Base-by-base conservation (phyloP, 371 early-diverging fungal species). In the Mortierella sp. region DNA sequence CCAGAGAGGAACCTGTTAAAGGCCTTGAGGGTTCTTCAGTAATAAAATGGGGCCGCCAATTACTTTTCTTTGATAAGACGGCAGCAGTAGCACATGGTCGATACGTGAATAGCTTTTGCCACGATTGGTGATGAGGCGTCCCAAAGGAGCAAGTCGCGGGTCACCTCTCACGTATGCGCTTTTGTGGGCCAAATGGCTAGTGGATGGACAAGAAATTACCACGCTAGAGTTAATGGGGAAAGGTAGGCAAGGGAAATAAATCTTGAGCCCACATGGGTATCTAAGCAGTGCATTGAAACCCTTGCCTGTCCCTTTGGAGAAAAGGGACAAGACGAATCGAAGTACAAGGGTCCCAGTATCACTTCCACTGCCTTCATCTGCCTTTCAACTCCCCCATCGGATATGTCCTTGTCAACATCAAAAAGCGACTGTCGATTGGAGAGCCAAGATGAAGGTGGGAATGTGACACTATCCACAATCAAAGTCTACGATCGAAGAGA, bases 141-240 rank as follows among this genome's bases (percentile, higher is more conserved):
- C 41, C 18, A 10, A 68, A 21, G 3, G 41, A 41, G 68, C 24
- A 68, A 68, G 4, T 68, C 68, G 68, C 11, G 68, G 68, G 38
- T 68, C 68, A 38, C 68, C 3, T 32, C 16, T 18, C 68, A 68
- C 21, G 68, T 41, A 41, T 41, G 24, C 1, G 6, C 10, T 41
- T 21, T 60, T 56, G 12, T 56, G 58, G 68, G 41, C 68, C 68
- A 68, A 68, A 68, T 68, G 68, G 68, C 68, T 68, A 68, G 68
- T 38, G 68, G 41, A 24, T 18, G 21, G 7, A 68, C 24, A 63
- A 35, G 7, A 16, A 35, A 21, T 38, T 63, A 63, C 41, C 43
- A 38, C 24, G 11, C 41, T 41, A 68, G 68, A 21, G 68, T 35
- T 10, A 41, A 41, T 24, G 43, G 43, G 32, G 63, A 18, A 63